A percentile compares a stretch with the other conserved stretches of the same genome.
Conservation (phyloP, 192 early-diverging fungal genomes). For the Coemansia sp. region DNA sequence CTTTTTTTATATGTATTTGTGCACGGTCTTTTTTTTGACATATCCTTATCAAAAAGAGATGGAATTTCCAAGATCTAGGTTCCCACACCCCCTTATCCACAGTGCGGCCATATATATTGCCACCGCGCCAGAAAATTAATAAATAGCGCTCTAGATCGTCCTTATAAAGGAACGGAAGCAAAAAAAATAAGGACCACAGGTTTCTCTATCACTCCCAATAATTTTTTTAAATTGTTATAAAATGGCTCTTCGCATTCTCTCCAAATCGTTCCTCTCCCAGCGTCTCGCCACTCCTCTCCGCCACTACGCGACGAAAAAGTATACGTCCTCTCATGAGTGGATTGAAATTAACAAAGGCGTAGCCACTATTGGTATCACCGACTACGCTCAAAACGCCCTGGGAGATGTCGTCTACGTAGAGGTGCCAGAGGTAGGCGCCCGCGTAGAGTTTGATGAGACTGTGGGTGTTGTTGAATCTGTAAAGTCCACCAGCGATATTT, state of each 20-base stretch:
- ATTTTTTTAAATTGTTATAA: conserved; percentile 11
- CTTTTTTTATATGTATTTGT: not conserved
- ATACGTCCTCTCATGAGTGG: conserved; percentile 93
- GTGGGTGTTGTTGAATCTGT: conserved; percentile 92
- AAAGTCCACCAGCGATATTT: conserved; percentile 93
- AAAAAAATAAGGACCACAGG: not conserved
- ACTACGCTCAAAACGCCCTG: conserved; percentile 86
- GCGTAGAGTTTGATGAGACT: conserved; percentile 59
- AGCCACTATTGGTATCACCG: conserved; percentile 88
- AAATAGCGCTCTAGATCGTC: not conserved
- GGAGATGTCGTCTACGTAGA: conserved; percentile 96
- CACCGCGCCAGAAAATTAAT: conserved; percentile 11
- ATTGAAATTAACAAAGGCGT: conserved; percentile 69
- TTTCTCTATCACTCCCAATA: not conserved
- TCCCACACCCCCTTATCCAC: not conserved
- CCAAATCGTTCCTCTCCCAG: conserved; percentile 31
- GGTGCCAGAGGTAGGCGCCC: conserved; percentile 68
- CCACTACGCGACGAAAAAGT: conserved; percentile 63
- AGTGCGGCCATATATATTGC: not conserved
- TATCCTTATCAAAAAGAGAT: not conserved
- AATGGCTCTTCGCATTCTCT: conserved; percentile 38
- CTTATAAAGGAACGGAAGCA: not conserved
- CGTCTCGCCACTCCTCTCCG: conserved; percentile 47
- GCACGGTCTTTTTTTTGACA: not conserved
- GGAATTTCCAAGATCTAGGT: not conserved